phyloP scores from a whole-genome alignment of 345 rosid genomes.

The Physaria fendleri region DNA sequence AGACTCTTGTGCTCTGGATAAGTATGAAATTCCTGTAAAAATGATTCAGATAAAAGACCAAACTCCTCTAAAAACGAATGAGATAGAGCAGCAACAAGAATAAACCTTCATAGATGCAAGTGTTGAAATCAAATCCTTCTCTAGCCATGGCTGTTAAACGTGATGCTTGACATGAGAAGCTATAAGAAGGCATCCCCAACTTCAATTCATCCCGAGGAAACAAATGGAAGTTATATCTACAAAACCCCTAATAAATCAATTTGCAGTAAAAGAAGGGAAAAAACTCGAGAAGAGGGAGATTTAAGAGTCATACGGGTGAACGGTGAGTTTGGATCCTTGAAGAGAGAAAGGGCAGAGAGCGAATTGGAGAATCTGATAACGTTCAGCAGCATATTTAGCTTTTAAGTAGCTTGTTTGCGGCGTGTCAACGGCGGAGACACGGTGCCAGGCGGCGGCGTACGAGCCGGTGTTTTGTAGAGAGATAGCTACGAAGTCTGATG shows the following conservation, averaged over 20 bases:
- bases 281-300: background rate
- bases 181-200: constrained; percentile 75
- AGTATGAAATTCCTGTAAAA: constrained; percentile 67
- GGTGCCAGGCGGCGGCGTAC: constrained; percentile 77
- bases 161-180: constrained; percentile 75
- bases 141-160: constrained; percentile 63
- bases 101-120: constrained; percentile 76
- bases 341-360: constrained; percentile 72
- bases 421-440: constrained; percentile 62
- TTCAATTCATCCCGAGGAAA: constrained; percentile 80
- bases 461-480: constrained; percentile 69
- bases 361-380: constrained; percentile 72
- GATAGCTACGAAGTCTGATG: constrained; percentile 64
- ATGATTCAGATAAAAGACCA: constrained; percentile 2
- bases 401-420: constrained; percentile 62
- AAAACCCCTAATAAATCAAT: constrained; percentile 4
- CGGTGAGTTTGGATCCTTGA: constrained; percentile 43
- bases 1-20: constrained; percentile 79
- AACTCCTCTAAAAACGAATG: background rate
- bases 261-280: background rate
- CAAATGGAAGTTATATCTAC: constrained; percentile 83
- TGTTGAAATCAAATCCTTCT: constrained; percentile 82
- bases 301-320: constrained; percentile 51
- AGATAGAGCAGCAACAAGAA: background rate
- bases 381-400: constrained; percentile 61